Conservation (phyloP, 208 protist genomes). For the Wallacemonas sp. region DNA sequence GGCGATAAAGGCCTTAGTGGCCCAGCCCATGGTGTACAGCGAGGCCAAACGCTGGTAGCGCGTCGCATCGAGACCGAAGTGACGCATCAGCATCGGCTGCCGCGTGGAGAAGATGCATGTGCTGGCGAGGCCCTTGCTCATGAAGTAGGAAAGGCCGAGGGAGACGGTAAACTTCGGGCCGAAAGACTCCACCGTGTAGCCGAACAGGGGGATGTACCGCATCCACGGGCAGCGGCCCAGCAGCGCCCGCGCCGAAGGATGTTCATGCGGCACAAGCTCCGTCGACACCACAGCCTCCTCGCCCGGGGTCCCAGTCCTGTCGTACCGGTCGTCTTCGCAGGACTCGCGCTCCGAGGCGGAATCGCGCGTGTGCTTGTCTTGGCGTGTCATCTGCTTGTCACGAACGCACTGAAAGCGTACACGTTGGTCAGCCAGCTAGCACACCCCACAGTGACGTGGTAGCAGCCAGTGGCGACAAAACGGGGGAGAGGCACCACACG, state of each 20-base stretch:
- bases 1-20: constrained; percentile 31
- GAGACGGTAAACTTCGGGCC: constrained; percentile 24
- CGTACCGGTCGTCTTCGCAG: too few species aligned
- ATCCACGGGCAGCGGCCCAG: constrained; percentile 14
- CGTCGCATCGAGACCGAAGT: constrained; percentile 20
- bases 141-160: constrained; percentile 28
- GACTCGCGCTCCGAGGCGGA: too few species aligned
- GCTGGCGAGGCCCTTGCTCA: constrained; percentile 31
- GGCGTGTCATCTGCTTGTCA: too few species aligned
- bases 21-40: constrained; percentile 28
- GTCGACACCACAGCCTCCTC: too few species aligned
- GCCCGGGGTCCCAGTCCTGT: too few species aligned
- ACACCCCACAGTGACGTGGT: too few species aligned
- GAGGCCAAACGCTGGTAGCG: constrained; percentile 29
- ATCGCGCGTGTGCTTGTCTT: too few species aligned
- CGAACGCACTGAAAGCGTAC: too few species aligned
- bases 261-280: constrained; percentile 1
- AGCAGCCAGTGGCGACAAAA: too few species aligned
- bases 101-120: constrained; percentile 23
- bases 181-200: constrained; percentile 15
- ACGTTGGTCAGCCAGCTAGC: too few species aligned
- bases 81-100: constrained; percentile 19
- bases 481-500: too few species aligned
- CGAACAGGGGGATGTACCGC: constrained; percentile 24
- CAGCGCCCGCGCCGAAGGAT: constrained; percentile 12